Evolutionary conservation across 495 filamentous ascomycete genomes (phyloP).

Genomic region (Cryomyces antarcticus): DNA sequence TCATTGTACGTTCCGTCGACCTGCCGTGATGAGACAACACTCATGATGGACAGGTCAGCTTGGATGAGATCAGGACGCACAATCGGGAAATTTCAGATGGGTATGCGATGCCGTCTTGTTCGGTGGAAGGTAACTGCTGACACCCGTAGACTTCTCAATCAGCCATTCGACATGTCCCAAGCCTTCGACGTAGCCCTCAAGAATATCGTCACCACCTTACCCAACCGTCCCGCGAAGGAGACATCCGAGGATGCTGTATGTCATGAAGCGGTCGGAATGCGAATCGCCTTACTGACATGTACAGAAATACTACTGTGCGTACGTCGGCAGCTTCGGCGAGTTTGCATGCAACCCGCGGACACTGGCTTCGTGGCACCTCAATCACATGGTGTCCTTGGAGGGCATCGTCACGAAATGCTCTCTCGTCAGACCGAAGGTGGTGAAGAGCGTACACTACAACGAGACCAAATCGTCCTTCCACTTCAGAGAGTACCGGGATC

Average conservation of each 20-base stretch:
- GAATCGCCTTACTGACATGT: slow-evolving; percentile 3
- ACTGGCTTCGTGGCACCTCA: slow-evolving; percentile 67
- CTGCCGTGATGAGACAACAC: not conserved
- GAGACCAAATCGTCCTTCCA: slow-evolving; percentile 68
- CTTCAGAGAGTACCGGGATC: slow-evolving; percentile 73
- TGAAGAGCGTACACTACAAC: slow-evolving; percentile 92
- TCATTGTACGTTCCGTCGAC: slow-evolving; percentile 26
- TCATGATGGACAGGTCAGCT: slow-evolving; percentile 41
- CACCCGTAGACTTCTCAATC: slow-evolving; percentile 39
- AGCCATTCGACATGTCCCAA: slow-evolving; percentile 70
- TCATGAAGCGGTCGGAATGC: not conserved
- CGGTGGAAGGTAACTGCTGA: not conserved
- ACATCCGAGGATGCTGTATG: slow-evolving; percentile 40
- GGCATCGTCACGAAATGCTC: slow-evolving; percentile 95
- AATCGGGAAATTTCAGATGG: slow-evolving; percentile 78
- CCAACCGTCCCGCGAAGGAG: slow-evolving; percentile 38
- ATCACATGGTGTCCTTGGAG: slow-evolving; percentile 91
- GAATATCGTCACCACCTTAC: slow-evolving; percentile 59
- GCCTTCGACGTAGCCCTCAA: slow-evolving; percentile 83
- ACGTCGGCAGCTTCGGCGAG: slow-evolving; percentile 84
- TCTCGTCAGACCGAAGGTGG: slow-evolving; percentile 84
- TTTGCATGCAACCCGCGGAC: slow-evolving; percentile 89
- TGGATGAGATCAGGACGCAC: slow-evolving; percentile 86
- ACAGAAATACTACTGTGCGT: slow-evolving; percentile 80
- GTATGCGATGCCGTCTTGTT: slow-evolving; percentile 15